These are phyloP conservation scores for Sistotremastrum niveocremeum DNA, from an alignment of 768 basidiomycete genomes.

Conservation along the genomic window DNA sequence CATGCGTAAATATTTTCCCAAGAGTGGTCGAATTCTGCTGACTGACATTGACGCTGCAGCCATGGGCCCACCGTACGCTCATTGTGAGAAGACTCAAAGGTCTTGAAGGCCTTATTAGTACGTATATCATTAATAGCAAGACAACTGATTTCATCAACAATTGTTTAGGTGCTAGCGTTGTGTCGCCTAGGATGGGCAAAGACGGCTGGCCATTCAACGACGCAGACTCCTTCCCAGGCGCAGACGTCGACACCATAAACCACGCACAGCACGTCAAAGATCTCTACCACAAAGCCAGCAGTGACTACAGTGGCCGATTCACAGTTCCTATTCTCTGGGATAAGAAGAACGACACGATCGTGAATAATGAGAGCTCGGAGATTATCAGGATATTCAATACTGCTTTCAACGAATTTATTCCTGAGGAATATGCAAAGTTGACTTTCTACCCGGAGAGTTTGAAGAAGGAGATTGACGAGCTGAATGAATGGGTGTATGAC, in stretches of 20 bases:
- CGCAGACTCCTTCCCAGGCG: constrained; percentile 52
- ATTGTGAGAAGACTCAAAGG: constrained; percentile 89
- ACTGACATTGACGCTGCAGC: constrained; percentile 21
- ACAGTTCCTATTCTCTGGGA: constrained; percentile 92
- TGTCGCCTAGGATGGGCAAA: constrained; percentile 76
- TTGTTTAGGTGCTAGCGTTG: constrained; percentile 53
- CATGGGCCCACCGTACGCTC: constrained; percentile 88
- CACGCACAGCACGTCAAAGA: constrained; percentile 64
- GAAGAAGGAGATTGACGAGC: constrained; percentile 61
- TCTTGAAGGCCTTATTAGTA: constrained; percentile 70
- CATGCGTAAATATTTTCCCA: constrained; percentile 51
- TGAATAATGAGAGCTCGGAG: constrained; percentile 93
- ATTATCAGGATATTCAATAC: constrained; percentile 91
- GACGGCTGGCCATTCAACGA: constrained; percentile 82
- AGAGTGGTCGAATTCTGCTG: background rate
- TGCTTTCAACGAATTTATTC: constrained; percentile 62
- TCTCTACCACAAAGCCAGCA: constrained; percentile 66
- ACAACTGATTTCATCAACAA: background rate
- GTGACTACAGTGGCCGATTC: constrained; percentile 63
- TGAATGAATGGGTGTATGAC: constrained; percentile 82
- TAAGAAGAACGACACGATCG: constrained; percentile 72
- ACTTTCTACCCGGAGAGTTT: constrained; percentile 71
- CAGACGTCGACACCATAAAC: constrained; percentile 66
- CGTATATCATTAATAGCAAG: constrained; percentile 14
- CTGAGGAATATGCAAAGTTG: constrained; percentile 41